phyloP scores from a whole-genome alignment of 2,329 filamentous ascomycete species.

The Ramularia endophylla region DNA sequence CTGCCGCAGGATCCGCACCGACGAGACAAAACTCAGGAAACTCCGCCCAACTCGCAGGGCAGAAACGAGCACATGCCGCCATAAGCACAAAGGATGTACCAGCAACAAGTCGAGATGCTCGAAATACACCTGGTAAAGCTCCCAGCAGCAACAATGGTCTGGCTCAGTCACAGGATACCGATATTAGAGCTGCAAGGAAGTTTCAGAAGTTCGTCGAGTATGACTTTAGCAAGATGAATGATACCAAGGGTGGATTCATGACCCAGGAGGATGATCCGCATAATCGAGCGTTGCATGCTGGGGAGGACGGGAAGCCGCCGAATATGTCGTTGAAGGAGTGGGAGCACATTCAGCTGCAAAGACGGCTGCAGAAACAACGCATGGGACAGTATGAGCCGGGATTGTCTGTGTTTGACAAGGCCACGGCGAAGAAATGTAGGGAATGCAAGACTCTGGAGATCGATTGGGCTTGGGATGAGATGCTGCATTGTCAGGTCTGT shows the following conservation, averaged over 20 bases:
- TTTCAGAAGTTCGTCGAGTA: conserved; percentile 96
- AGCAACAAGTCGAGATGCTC: conserved; percentile 63
- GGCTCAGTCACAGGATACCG: conserved; percentile 39
- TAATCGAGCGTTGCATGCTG: conserved; percentile 67
- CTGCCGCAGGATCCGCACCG: conserved; percentile 31
- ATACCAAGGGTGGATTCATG: conserved; percentile 94
- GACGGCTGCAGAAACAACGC: conserved; percentile 65
- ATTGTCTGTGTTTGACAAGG: conserved; percentile 62
- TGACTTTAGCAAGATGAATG: conserved; percentile 96
- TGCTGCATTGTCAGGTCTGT: conserved; percentile 72
- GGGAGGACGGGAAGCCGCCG: conserved; percentile 60
- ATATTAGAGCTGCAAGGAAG: conserved; percentile 71
- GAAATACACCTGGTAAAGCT: conserved; percentile 32
- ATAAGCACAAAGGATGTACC: conserved; percentile 48
- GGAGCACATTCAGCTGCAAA: conserved; percentile 74
- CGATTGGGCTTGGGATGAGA: conserved; percentile 90
- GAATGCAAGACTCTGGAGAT: conserved; percentile 84
- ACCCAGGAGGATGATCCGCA: conserved; percentile 86
- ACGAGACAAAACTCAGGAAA: neutral
- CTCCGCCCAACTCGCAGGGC: conserved; percentile 45
- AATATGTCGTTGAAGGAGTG: conserved; percentile 89
- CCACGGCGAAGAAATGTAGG: conserved; percentile 61
- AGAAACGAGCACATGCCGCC: conserved; percentile 65
- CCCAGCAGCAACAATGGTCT: conserved; percentile 31
- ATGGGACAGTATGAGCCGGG: conserved; percentile 84